Evolutionary conservation across 495 filamentous ascomycete genomes (phyloP).

Genomic region (Hypoxylon lienhwacheense): DNA sequence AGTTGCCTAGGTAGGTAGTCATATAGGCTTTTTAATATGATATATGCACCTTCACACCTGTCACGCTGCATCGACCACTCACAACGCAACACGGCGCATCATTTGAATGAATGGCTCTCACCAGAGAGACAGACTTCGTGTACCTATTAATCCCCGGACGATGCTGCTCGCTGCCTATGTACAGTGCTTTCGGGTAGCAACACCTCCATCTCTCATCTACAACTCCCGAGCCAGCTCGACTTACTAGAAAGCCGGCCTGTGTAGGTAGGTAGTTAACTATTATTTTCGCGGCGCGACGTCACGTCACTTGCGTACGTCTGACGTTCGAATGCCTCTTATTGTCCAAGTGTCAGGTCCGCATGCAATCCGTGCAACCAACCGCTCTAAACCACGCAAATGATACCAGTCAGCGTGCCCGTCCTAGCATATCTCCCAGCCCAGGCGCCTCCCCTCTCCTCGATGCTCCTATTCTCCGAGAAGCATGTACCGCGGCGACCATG

Average conservation of each 20-base stretch:
- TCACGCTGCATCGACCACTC: constrained; percentile 14
- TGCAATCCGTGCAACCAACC: constrained; percentile 8
- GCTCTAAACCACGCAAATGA: constrained; percentile 16
- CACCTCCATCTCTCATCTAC: constrained; percentile 11
- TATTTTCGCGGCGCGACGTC: constrained; percentile 24
- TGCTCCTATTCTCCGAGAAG: not conserved
- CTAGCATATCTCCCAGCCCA: constrained; percentile 13
- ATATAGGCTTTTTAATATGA: too few relatives aligned
- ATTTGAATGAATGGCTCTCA: constrained; percentile 4
- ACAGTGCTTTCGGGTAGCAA: constrained; percentile 25
- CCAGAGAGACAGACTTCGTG: constrained; percentile 1
- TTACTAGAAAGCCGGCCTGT: too few relatives aligned
- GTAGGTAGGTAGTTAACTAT: constrained; percentile 10
- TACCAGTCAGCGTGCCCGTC: constrained; percentile 19
- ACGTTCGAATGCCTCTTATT: constrained; percentile 3
- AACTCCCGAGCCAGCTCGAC: constrained; percentile 6
- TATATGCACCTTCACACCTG: too few relatives aligned
- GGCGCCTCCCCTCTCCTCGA: constrained; percentile 1
- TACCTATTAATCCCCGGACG: constrained; percentile 19
- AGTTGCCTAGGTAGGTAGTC: too few relatives aligned
- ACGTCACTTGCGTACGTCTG: constrained; percentile 7
- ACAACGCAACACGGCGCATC: constrained; percentile 18
- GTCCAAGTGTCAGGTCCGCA: constrained; percentile 2
- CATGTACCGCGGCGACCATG: constrained; percentile 17
- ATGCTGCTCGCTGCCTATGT: constrained; percentile 26